These are phyloP conservation scores for Moesziomyces globuligerus DNA, from an alignment of 1,284 basidiomycete genomes.

Conservation along the genomic window DNA sequence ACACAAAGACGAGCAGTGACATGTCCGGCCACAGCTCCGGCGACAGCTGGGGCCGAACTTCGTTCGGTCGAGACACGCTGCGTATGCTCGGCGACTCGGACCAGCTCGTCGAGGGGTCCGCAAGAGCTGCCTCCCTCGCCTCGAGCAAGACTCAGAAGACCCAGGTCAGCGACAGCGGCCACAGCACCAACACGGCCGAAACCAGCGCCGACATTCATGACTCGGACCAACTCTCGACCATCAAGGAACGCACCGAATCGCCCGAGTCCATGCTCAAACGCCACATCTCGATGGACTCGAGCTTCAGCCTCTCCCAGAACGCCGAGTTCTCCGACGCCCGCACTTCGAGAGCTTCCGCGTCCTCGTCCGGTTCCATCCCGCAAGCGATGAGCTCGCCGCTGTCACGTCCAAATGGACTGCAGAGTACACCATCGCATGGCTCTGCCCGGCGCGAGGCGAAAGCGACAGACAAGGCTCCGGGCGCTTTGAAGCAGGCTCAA, in stretches of 20 bases:
- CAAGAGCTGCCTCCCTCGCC: slow-evolving; percentile 8
- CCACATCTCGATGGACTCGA: slow-evolving; percentile 14
- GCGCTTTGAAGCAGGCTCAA: not conserved
- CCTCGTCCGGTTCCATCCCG: slow-evolving; percentile 11
- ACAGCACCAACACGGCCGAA: slow-evolving; percentile 37
- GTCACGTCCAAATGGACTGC: not conserved
- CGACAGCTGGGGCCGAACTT: slow-evolving; percentile 31
- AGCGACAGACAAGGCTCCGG: not conserved
- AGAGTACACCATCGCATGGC: not conserved
- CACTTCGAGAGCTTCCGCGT: slow-evolving; percentile 12
- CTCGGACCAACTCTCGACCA: slow-evolving; percentile 32
- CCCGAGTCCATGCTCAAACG: slow-evolving; percentile 22
- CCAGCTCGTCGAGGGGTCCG: not conserved
- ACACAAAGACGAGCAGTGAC: slow-evolving; percentile 32
- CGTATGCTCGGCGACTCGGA: slow-evolving; percentile 21
- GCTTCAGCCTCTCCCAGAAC: slow-evolving; percentile 6
- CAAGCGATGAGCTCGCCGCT: slow-evolving; percentile 5
- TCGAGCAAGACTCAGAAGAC: slow-evolving; percentile 20
- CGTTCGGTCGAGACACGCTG: slow-evolving; percentile 19
- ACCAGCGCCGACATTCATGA: slow-evolving; percentile 40
- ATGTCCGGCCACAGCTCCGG: slow-evolving; percentile 27
- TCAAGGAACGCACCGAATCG: slow-evolving; percentile 40
- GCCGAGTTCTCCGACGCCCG: slow-evolving; percentile 6
- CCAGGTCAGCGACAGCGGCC: slow-evolving; percentile 37
- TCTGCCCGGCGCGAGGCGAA: not conserved